Evolutionary conservation across 1,284 basidiomycete species (phyloP), one percentile per base, ranked within the genome.

Genomic region (Malassezia vespertilionis): DNA sequence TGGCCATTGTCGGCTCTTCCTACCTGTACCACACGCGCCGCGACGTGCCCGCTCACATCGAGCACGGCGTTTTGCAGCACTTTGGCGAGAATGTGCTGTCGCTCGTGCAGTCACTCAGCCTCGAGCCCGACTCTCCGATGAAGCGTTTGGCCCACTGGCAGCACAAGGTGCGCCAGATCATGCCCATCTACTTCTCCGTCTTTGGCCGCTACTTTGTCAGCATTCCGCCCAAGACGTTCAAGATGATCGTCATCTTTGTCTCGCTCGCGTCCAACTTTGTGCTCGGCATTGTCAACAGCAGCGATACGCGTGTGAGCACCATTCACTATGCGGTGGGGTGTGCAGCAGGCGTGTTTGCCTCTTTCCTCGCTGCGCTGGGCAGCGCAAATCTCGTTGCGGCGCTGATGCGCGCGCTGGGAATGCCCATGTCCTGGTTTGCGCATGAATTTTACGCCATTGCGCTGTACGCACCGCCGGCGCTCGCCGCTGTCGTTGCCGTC

Each of bases 11-110:
- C 10, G 86, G 87, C 17, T 87, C 93, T 71, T 85, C 82, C 54
- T 97, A 96, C 69, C 76, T 89, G 49, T 93, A 91, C 69, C 87
- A 91, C 71, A 91, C 86, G 72, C 81, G 83, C 45, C 83, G 80
- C 76, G 87, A 91, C 71, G 63, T 82, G 2, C 83, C 86, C 5
- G 80, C 82, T 56, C 81, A 88, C 61, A 83, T 91, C 38, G 75
- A 87, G 68, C 74, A 79, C 3, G 86, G 87, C 21, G 83, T 84
- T 2, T 49, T 74, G 2, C 74, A 90, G 76, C 86, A 96, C 74
- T 93, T 96, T 81, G 88, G 80, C 18, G 84, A 87, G 54, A 96
- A 95, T 63, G 78, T 82, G 1, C 78, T 93, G 14, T 85, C 85
- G 0, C 79, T 96, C 23, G 74, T 95, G 26, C 77, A 78, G 31